Evolutionary conservation across 2,329 filamentous ascomycete species (phyloP).

Genomic region (Cladophialophora psammophila): DNA sequence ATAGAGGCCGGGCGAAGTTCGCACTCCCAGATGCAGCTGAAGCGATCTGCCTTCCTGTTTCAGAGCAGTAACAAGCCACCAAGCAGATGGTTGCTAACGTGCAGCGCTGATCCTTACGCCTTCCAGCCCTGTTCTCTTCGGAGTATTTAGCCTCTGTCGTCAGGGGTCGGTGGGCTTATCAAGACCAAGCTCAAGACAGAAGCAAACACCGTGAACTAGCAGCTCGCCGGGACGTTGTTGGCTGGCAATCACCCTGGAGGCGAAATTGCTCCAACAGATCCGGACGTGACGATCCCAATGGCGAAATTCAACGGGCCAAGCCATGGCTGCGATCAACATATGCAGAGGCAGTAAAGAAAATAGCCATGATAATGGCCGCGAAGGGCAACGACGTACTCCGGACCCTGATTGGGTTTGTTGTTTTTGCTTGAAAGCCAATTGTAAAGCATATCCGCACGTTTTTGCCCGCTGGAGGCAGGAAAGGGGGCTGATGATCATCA

Average conservation of each 20-base stretch:
- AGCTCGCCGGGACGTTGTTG: background rate
- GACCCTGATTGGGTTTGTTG: background rate
- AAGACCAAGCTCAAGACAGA: background rate
- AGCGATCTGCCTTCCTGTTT: background rate
- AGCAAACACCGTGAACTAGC: background rate
- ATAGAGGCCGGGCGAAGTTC: background rate
- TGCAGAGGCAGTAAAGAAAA: background rate
- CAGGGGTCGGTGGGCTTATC: background rate
- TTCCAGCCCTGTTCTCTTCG: background rate
- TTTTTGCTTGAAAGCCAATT: background rate
- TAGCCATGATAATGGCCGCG: background rate
- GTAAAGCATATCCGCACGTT: background rate
- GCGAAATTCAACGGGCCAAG: background rate
- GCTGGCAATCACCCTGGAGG: background rate
- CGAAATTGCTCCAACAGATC: slow-evolving; percentile 1
- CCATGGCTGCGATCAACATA: background rate
- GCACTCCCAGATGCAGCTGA: background rate
- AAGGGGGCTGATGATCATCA: background rate
- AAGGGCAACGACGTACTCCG: background rate
- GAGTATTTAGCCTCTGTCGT: background rate
- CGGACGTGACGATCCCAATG: background rate
- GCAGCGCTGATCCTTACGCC: background rate
- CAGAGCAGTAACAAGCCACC: background rate
- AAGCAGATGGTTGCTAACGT: background rate
- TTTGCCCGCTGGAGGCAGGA: too few relatives aligned